A percentile compares a stretch with the other conserved stretches of the same genome.
These are phyloP conservation scores for Penicillium sp. DNA, from an alignment of 2,329 filamentous ascomycete genomes.

Conservation along the genomic window DNA sequence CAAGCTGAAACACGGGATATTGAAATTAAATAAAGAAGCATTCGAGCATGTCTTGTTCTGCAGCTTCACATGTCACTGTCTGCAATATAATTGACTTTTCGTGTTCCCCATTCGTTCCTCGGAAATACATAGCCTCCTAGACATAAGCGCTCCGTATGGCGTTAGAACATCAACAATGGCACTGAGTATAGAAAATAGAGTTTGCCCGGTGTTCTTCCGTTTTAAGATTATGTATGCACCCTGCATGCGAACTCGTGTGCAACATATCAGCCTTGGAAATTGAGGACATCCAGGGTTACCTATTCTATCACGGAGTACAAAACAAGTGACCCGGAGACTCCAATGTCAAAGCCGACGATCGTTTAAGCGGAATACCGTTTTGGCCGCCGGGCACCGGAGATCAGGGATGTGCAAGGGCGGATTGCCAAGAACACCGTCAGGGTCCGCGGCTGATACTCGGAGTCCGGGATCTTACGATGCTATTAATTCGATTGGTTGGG, in stretches of 20 bases:
- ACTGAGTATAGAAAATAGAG: neutral
- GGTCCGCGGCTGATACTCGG: slow-evolving; percentile 21
- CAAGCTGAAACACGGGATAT: slow-evolving; percentile 11
- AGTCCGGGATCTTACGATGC: neutral
- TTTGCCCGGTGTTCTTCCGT: neutral
- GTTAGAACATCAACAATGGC: neutral
- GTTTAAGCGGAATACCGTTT: slow-evolving; percentile 6
- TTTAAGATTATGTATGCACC: neutral
- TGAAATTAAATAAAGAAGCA: neutral
- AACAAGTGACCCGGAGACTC: neutral
- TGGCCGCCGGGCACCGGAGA: slow-evolving; percentile 8
- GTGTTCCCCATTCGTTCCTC: slow-evolving; percentile 14
- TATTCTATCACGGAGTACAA: neutral
- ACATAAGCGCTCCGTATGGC: neutral
- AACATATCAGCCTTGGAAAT: neutral
- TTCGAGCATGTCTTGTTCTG: slow-evolving; percentile 1
- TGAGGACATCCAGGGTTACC: neutral
- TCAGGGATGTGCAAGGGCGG: slow-evolving; percentile 12
- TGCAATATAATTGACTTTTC: slow-evolving; percentile 21
- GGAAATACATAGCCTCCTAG: neutral
- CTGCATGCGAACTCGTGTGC: neutral
- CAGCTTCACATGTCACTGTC: slow-evolving; percentile 3
- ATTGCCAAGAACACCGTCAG: slow-evolving; percentile 21
- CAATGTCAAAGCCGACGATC: neutral
- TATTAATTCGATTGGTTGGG: neutral